phyloP scores from a whole-genome alignment of 805 yeast species.

The Nakazawaea ernobii region DNA sequence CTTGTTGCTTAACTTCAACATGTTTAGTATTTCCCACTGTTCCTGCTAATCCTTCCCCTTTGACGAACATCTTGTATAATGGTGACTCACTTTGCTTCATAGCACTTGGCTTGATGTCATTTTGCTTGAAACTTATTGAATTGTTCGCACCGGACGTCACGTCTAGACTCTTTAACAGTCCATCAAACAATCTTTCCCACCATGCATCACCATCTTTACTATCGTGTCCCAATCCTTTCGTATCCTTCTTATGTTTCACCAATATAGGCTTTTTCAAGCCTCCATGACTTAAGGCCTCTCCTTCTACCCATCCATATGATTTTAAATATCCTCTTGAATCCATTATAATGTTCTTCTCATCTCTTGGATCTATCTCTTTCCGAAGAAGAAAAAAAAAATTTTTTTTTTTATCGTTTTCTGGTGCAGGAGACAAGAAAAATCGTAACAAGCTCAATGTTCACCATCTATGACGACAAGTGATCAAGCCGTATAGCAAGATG shows the following conservation, averaged over 20 bases:
- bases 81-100: conserved; percentile 58
- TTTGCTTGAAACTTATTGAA: conserved; percentile 49
- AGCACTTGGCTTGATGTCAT: conserved; percentile 38
- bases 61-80: conserved; percentile 77
- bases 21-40: conserved; percentile 44
- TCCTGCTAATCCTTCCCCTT: conserved; percentile 81
- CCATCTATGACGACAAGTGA: neutral
- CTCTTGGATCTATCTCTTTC: neutral
- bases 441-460: neutral
- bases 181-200: conserved; percentile 97
- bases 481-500: neutral
- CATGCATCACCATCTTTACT: conserved; percentile 77
- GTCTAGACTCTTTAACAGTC: conserved; percentile 76
- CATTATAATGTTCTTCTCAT: conserved; percentile 35
- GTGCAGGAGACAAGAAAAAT: neutral
- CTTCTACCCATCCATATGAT: conserved; percentile 89
- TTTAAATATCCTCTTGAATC: conserved; percentile 67
- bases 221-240: conserved; percentile 83
- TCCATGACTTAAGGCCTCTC: conserved; percentile 75
- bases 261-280: conserved; percentile 81
- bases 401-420: neutral
- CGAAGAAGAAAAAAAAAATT: neutral
- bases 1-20: conserved; percentile 12
- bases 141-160: conserved; percentile 29
- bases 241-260: conserved; percentile 86